Percentiles rank a stretch among this genome's conserved stretches.
Evolutionary conservation across 306 rosid genomes (phyloP).

Genomic region (Vigna hirtella): DNA sequence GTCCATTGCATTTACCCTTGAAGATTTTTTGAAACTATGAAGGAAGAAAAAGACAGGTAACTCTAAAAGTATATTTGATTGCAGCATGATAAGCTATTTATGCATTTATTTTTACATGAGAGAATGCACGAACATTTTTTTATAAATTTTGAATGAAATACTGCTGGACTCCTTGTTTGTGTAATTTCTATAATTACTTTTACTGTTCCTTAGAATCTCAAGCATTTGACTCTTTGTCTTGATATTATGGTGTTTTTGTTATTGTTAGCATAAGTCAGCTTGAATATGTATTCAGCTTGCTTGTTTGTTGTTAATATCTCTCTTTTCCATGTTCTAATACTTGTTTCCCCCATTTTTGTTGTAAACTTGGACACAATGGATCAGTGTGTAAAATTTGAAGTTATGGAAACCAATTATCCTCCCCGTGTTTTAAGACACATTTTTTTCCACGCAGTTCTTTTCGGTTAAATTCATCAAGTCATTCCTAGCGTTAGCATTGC

Average conservation of each 20-base stretch:
- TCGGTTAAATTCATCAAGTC: slow-evolving; percentile 20
- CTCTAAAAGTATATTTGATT: slow-evolving; percentile 3
- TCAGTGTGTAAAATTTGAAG: background rate
- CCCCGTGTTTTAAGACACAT: background rate
- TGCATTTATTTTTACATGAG: background rate
- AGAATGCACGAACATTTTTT: background rate
- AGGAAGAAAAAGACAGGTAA: background rate
- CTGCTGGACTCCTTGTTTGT: background rate
- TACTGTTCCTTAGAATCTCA: background rate
- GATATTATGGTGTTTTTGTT: background rate
- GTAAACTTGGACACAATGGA: background rate
- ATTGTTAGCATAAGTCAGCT: background rate
- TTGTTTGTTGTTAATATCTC: slow-evolving; percentile 22
- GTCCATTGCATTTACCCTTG: background rate
- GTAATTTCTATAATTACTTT: background rate
- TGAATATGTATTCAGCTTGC: background rate
- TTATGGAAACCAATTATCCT: background rate
- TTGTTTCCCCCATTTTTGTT: background rate
- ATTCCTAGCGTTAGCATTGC: background rate
- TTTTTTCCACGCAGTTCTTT: background rate
- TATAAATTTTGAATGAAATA: background rate
- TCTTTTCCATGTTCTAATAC: background rate
- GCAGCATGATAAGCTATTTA: slow-evolving; percentile 3
- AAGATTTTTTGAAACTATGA: background rate
- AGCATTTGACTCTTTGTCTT: background rate